Base-by-base conservation (phyloP, 2,329 filamentous ascomycete species). In the Chalaropsis thielavioides region DNA sequence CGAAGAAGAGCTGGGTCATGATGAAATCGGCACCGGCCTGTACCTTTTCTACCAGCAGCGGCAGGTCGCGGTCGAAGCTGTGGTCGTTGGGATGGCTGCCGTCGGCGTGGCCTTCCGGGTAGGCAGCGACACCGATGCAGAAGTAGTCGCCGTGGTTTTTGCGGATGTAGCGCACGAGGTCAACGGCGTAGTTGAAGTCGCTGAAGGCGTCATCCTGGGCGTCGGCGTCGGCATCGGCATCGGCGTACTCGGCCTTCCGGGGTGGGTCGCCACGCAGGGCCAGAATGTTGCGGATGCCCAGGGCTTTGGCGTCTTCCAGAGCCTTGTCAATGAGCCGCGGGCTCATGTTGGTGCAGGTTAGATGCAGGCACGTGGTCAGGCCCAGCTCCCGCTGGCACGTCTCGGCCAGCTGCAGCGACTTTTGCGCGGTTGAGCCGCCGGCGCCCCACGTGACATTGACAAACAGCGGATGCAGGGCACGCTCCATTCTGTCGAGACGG, bases 291-390 rank as follows among this genome's bases (percentile, higher is more conserved):
- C 92, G 83, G 69, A 99, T 90, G 0, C 94, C 94, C 60, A 97
- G 77, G 10, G 83, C 88, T 76, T 95, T 96, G 60, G 92, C 92
- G 72, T 95, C 89, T 71, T 95, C 89, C 69, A 99, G 78, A 0
- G 92, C 89, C 73, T 92, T 86, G 71, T 99, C 94, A 67, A 99
- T 85, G 70, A 95, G 77, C 62, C 81, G 82, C 69, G 87, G 84
- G 73, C 88, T 94, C 92, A 97, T 97, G 75, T 99, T 97, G 64
- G 94, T 99, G 76, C 94, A 99, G 2, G 94, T 99, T 69, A 99
- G 79, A 74, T 99, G 94, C 69, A 99, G 80, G 74, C 94, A 96
- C 68, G 94, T 99, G 51, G 94, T 97, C 67, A 99, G 81, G 67
- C 89, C 89, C 64, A 97, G 77, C 76, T 96, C 90, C 68, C 91